Evolutionary conservation across 2,329 filamentous ascomycete genomes (phyloP).

Genomic region (Aspergillus puulaauensis): DNA sequence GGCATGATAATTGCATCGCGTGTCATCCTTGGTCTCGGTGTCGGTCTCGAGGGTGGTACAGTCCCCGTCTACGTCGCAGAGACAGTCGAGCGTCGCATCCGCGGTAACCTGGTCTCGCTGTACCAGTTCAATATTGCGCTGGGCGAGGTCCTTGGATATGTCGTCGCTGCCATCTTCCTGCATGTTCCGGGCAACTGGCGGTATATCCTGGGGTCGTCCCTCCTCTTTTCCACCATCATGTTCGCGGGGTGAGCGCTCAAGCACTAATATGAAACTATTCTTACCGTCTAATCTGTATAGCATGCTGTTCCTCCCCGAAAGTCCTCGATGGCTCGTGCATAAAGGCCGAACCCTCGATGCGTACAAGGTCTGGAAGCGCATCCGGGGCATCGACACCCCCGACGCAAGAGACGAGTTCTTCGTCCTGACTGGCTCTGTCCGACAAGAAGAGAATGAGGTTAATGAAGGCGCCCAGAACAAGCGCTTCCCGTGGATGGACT

Average conservation of each 20-base stretch:
- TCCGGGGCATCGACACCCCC: slow-evolving; percentile 58
- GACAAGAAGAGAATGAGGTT: slow-evolving; percentile 38
- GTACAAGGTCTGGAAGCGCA: slow-evolving; percentile 71
- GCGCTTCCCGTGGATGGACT: slow-evolving; percentile 67
- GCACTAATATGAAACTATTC: not conserved
- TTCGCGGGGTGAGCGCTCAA: slow-evolving; percentile 22
- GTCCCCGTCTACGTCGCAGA: slow-evolving; percentile 75
- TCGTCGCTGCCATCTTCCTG: slow-evolving; percentile 70
- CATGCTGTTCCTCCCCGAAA: slow-evolving; percentile 71
- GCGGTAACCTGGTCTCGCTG: slow-evolving; percentile 70
- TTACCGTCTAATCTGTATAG: slow-evolving; percentile 38
- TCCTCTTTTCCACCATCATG: slow-evolving; percentile 67
- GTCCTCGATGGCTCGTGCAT: slow-evolving; percentile 69
- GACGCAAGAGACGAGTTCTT: slow-evolving; percentile 70
- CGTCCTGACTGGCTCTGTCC: slow-evolving; percentile 54
- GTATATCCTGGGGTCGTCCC: slow-evolving; percentile 70
- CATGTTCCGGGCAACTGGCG: slow-evolving; percentile 70
- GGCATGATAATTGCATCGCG: slow-evolving; percentile 68
- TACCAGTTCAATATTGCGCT: slow-evolving; percentile 77
- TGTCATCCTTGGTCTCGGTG: slow-evolving; percentile 68
- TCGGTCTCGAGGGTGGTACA: slow-evolving; percentile 72
- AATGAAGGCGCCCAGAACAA: slow-evolving; percentile 2
- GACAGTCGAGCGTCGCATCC: slow-evolving; percentile 61
- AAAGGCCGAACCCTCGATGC: slow-evolving; percentile 60
- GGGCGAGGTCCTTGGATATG: slow-evolving; percentile 72